Evolutionary conservation across 768 basidiomycete species (phyloP).

Genomic region (Pulveroboletus frians): DNA sequence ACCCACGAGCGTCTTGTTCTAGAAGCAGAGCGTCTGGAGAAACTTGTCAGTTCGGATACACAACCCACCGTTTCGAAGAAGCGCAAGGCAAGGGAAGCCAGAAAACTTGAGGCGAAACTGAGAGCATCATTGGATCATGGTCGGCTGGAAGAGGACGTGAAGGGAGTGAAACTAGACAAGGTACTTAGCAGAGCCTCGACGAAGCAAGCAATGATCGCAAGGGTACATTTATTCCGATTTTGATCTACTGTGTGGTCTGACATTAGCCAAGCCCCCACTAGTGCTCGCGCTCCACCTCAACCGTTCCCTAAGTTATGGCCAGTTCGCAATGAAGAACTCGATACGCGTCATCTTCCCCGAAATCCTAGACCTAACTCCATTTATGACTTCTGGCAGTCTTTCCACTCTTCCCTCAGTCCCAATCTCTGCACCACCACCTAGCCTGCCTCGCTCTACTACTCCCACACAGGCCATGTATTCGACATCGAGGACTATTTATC

Average conservation of each 20-base stretch:
- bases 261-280: conserved; percentile 61
- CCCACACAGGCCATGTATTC: conserved; percentile 53
- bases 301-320: conserved; percentile 80
- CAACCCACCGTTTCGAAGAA: conserved; percentile 67
- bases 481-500: conserved; percentile 68
- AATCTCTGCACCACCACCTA: conserved; percentile 60
- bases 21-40: conserved; percentile 57
- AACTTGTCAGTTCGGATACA: conserved; percentile 25
- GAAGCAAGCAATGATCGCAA: conserved; percentile 88
- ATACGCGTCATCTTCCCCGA: conserved; percentile 80
- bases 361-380: conserved; percentile 83
- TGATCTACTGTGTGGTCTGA: conserved; percentile 14
- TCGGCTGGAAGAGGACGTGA: conserved; percentile 78
- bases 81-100: conserved; percentile 67
- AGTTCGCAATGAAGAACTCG: conserved; percentile 76
- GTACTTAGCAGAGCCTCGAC: conserved; percentile 71
- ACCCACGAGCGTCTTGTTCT: conserved; percentile 61
- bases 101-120: conserved; percentile 58
- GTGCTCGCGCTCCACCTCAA: conserved; percentile 89
- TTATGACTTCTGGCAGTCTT: conserved; percentile 76
- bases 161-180: conserved; percentile 75
- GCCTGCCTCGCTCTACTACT: conserved; percentile 44
- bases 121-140: conserved; percentile 63
- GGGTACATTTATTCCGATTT: conserved; percentile 41
- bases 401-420: conserved; percentile 64